A percentile compares a stretch with the other conserved stretches of the same genome.
Conservation (phyloP, 2,329 filamentous ascomycete genomes). For the Botryotinia calthae region DNA sequence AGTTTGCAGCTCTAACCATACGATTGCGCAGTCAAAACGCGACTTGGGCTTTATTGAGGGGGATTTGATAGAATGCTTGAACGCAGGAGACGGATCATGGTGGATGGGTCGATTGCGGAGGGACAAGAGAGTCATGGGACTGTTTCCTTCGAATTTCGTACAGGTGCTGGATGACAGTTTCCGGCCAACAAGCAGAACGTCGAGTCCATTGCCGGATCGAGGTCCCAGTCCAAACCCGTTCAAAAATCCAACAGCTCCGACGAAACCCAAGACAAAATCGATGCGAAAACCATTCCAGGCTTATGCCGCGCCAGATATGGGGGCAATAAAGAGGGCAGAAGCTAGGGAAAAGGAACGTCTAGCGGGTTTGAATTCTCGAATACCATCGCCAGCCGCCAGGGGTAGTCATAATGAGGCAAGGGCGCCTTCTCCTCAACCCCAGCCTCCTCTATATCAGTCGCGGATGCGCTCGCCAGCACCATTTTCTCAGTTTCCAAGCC, state of each 20-base stretch:
- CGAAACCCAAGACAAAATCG: slow-evolving; percentile 51
- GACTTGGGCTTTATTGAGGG: slow-evolving; percentile 97
- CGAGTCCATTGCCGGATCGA: slow-evolving; percentile 47
- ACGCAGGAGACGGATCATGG: slow-evolving; percentile 96
- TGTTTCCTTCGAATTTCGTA: slow-evolving; percentile 98
- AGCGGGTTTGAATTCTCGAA: slow-evolving; percentile 29
- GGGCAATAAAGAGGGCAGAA: slow-evolving; percentile 52
- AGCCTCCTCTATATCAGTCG: slow-evolving; percentile 35
- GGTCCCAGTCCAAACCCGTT: slow-evolving; percentile 38
- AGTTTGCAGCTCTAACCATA: not conserved
- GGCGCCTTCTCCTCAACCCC: slow-evolving; percentile 35
- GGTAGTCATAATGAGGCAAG: slow-evolving; percentile 27
- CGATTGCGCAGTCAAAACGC: slow-evolving; percentile 65
- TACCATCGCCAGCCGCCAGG: slow-evolving; percentile 33
- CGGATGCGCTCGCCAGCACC: slow-evolving; percentile 43
- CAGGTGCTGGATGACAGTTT: slow-evolving; percentile 83
- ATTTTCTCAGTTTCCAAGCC: slow-evolving; percentile 14
- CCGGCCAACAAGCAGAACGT: slow-evolving; percentile 65
- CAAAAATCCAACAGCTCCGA: slow-evolving; percentile 34
- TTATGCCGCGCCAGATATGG: slow-evolving; percentile 64
- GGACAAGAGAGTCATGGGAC: slow-evolving; percentile 84
- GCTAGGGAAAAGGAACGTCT: slow-evolving; percentile 35
- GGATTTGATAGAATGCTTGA: slow-evolving; percentile 95
- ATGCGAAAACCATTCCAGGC: slow-evolving; percentile 67
- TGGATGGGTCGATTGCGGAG: slow-evolving; percentile 92